phyloP scores from a whole-genome alignment of 495 filamentous ascomycete genomes.

The Hyaloscypha variabilis region DNA sequence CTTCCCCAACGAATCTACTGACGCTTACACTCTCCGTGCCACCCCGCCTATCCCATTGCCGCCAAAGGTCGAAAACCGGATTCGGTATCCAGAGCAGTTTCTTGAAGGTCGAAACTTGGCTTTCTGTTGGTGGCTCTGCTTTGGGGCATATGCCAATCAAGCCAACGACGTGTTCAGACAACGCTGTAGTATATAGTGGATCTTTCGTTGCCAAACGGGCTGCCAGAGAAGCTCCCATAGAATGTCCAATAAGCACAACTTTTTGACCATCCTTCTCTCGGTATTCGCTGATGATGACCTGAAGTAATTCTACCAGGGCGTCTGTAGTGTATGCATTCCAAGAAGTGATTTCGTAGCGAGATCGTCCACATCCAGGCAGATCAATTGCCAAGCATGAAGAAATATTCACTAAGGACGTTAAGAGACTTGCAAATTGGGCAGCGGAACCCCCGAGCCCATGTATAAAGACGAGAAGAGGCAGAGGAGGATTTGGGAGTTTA shows the following conservation, averaged over 20 bases:
- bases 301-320: conserved; percentile 73
- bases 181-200: conserved; percentile 35
- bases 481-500: conserved; percentile 73
- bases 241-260: conserved; percentile 83
- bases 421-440: conserved; percentile 81
- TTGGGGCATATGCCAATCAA: conserved; percentile 80
- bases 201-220: conserved; percentile 70
- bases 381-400: conserved; percentile 91
- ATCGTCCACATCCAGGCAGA: conserved; percentile 84
- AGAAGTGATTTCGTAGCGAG: conserved; percentile 64
- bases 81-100: conserved; percentile 67
- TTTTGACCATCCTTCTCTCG: conserved; percentile 69
- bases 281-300: conserved; percentile 70
- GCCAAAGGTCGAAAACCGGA: conserved; percentile 74
- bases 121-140: conserved; percentile 59
- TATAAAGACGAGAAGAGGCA: conserved; percentile 88
- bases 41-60: conserved; percentile 80
- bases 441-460: conserved; percentile 90
- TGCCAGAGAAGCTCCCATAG: conserved; percentile 82
- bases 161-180: conserved; percentile 70
- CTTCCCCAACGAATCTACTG: conserved; percentile 71
- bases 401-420: conserved; percentile 80
- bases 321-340: conserved; percentile 84
- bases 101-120: conserved; percentile 52
- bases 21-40: conserved; percentile 80